Conservation (phyloP, 2,329 filamentous ascomycete species). For the Colletotrichum graminicola region DNA sequence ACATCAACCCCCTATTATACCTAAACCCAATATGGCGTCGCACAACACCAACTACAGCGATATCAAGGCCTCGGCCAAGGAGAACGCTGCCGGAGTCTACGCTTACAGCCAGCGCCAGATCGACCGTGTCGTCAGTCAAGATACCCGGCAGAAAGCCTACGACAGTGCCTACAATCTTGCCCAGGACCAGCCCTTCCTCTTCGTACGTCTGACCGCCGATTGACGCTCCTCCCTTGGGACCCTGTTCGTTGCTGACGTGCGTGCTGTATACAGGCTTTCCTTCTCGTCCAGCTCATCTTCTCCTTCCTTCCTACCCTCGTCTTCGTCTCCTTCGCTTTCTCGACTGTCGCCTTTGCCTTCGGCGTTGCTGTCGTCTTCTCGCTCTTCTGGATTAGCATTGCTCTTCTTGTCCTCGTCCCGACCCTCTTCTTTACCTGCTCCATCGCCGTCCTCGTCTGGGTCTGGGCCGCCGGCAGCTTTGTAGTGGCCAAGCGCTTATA, state of each 20-base stretch:
- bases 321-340: conserved; percentile 75
- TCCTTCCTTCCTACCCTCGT: conserved; percentile 75
- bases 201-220: conserved; percentile 62
- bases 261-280: conserved; percentile 69
- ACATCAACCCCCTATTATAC: background rate
- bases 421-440: conserved; percentile 75
- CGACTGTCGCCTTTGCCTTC: conserved; percentile 72
- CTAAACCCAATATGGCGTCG: conserved; percentile 6
- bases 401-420: conserved; percentile 76
- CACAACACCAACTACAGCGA: conserved; percentile 42
- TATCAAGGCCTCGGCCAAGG: conserved; percentile 47
- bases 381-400: conserved; percentile 75
- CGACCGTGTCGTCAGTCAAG: conserved; percentile 68
- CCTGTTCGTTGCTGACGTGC: conserved; percentile 27
- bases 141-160: conserved; percentile 69
- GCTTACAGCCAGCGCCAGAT: conserved; percentile 59
- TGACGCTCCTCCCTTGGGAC: background rate
- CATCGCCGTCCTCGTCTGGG: conserved; percentile 74
- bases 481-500: conserved; percentile 62
- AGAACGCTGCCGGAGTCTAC: conserved; percentile 53
- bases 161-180: conserved; percentile 68
- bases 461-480: conserved; percentile 74
- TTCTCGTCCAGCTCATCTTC: conserved; percentile 73
- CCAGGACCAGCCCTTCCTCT: conserved; percentile 74
- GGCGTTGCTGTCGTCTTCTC: conserved; percentile 73